Evolutionary conservation across 768 basidiomycete genomes (phyloP).

Genomic region (Hydnomerulius pinastri): DNA sequence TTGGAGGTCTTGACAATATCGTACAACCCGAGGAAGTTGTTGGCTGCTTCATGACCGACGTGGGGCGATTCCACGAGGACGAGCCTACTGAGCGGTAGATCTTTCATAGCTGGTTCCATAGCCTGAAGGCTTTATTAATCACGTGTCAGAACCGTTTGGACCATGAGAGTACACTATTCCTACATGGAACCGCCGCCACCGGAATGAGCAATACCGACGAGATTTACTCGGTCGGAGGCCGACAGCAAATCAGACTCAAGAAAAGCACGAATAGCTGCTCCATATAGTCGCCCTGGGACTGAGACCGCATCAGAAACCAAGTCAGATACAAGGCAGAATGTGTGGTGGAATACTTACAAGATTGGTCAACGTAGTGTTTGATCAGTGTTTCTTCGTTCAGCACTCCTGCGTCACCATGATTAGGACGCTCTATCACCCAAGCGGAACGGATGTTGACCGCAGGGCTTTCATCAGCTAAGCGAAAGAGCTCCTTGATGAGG

Average conservation of each 20-base stretch:
- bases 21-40: not conserved
- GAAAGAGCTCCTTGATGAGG: not conserved
- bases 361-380: not conserved
- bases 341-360: not conserved
- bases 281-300: conserved; percentile 14
- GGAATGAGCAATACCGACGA: conserved; percentile 16
- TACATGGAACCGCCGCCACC: conserved; percentile 15
- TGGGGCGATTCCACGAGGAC: not conserved
- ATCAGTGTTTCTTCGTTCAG: conserved; percentile 46
- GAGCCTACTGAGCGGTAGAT: not conserved
- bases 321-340: not conserved
- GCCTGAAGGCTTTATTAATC: not conserved
- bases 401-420: conserved; percentile 57
- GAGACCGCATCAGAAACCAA: not conserved
- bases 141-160: not conserved
- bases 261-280: conserved; percentile 13
- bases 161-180: not conserved
- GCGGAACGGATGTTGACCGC: conserved; percentile 27
- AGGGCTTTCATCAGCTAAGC: not conserved
- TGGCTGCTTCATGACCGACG: not conserved
- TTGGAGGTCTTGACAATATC: not conserved
- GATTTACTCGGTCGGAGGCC: conserved; percentile 5
- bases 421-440: conserved; percentile 64
- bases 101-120: not conserved
- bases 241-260: conserved; percentile 13